These are phyloP conservation scores for Scedosporium minutisporum DNA, from an alignment of 2,329 filamentous ascomycete genomes.

Conservation along the genomic window DNA sequence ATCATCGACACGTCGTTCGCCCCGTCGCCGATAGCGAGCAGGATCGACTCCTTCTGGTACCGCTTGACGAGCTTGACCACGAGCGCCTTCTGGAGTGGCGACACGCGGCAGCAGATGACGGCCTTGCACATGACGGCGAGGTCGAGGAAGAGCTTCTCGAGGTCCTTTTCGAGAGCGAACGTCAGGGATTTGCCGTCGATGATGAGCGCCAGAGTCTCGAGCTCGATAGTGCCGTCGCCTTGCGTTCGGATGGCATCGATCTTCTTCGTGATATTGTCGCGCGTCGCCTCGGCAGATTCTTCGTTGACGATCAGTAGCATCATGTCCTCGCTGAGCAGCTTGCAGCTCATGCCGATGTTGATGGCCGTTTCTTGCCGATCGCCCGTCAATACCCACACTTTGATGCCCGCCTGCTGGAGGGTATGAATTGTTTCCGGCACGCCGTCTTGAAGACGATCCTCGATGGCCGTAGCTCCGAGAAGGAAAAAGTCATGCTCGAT, in stretches of 20 bases:
- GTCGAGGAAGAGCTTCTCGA: conserved; percentile 89
- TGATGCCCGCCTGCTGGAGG: conserved; percentile 91
- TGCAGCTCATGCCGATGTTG: conserved; percentile 99
- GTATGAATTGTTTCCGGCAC: conserved; percentile 98
- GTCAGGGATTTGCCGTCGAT: conserved; percentile 96
- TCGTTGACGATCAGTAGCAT: conserved; percentile 95
- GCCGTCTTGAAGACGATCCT: conserved; percentile 92
- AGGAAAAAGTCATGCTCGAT: conserved; percentile 89
- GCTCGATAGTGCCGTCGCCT: conserved; percentile 63
- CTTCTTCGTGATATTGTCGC: conserved; percentile 88
- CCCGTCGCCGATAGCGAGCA: conserved; percentile 92
- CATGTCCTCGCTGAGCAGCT: conserved; percentile 97
- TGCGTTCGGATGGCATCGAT: conserved; percentile 82
- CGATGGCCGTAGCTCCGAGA: conserved; percentile 91
- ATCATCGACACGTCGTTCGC: conserved; percentile 99
- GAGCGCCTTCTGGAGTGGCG: conserved; percentile 89
- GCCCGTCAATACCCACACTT: conserved; percentile 95
- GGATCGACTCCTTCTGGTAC: conserved; percentile 75
- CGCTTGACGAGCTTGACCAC: conserved; percentile 98
- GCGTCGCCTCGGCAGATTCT: conserved; percentile 66
- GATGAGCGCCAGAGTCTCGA: conserved; percentile 79
- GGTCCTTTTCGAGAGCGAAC: conserved; percentile 81
- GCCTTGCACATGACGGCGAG: conserved; percentile 94
- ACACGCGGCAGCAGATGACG: conserved; percentile 97
- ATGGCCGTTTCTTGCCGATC: conserved; percentile 98